Conservation (phyloP, 495 filamentous ascomycete genomes). For the Penicillium alfredii region DNA sequence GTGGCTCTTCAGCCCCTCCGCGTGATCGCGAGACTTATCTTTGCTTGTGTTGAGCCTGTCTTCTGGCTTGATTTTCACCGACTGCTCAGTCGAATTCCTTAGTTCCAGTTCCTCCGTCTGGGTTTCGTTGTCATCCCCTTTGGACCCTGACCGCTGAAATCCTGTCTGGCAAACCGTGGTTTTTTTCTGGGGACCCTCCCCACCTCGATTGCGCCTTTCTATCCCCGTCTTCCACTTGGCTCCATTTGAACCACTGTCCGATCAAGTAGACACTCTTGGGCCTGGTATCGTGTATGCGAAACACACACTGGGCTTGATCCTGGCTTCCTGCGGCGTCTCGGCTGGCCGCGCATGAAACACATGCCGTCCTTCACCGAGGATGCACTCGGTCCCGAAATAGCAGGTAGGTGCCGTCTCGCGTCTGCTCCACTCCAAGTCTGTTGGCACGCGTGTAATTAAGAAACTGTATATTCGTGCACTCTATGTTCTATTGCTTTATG, state of each 20-base stretch:
- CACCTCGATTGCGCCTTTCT: conserved; percentile 10
- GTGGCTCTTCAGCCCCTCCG: background rate
- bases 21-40: too few species aligned
- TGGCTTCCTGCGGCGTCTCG: conserved; percentile 2
- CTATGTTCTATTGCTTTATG: too few species aligned
- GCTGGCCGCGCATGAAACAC: conserved; percentile 10
- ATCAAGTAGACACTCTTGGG: conserved; percentile 2
- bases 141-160: too few species aligned
- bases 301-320: conserved; percentile 1
- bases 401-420: conserved; percentile 31
- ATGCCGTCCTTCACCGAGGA: conserved; percentile 36
- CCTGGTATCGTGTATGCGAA: conserved; percentile 8
- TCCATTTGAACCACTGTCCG: too few species aligned
- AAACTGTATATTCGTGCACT: conserved; percentile 4
- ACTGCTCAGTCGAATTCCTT: too few species aligned
- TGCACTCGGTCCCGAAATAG: conserved; percentile 20
- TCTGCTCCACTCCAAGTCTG: conserved; percentile 3
- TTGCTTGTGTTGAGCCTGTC: too few species aligned
- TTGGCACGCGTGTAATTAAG: conserved; percentile 8
- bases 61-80: too few species aligned
- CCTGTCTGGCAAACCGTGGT: too few species aligned
- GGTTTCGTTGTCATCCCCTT: too few species aligned
- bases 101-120: too few species aligned
- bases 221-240: conserved; percentile 3
- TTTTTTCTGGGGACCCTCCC: too few species aligned